These are phyloP conservation scores for Wickerhamomyces canadensis DNA, from an alignment of 805 yeast species.

Conservation along the genomic window DNA sequence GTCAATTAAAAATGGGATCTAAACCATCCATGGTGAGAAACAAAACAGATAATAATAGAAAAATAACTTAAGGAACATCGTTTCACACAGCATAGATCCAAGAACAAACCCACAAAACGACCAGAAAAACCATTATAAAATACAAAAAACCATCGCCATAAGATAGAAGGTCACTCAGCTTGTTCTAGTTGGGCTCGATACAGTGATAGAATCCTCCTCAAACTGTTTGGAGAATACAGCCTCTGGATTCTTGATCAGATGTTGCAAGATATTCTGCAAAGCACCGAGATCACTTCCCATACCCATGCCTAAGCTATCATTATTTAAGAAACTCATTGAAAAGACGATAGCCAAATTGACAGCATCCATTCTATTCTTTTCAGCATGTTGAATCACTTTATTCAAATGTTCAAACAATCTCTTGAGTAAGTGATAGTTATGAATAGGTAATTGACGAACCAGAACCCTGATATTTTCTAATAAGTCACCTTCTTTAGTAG, in stretches of 20 bases:
- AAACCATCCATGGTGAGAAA: too few relatives aligned
- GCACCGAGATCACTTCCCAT: conserved; percentile 49
- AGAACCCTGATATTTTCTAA: conserved; percentile 26
- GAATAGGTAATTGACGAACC: conserved; percentile 47
- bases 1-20: too few relatives aligned
- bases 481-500: conserved; percentile 30
- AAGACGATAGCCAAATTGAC: conserved; percentile 89
- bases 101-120: too few relatives aligned
- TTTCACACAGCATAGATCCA: too few relatives aligned
- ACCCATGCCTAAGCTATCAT: conserved; percentile 34
- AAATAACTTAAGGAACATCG: too few relatives aligned
- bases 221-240: conserved; percentile 23
- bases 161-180: too few relatives aligned
- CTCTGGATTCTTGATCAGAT: conserved; percentile 38
- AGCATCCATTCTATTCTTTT: conserved; percentile 78
- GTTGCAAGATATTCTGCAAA: conserved; percentile 45
- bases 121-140: background rate
- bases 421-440: conserved; percentile 64
- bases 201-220: background rate
- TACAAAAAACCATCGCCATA: background rate
- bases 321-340: conserved; percentile 53
- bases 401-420: conserved; percentile 65
- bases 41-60: too few relatives aligned
- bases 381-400: conserved; percentile 60
- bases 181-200: background rate